phyloP scores from a whole-genome alignment of 1,284 basidiomycete species.

The Apiotrichum porosum region DNA sequence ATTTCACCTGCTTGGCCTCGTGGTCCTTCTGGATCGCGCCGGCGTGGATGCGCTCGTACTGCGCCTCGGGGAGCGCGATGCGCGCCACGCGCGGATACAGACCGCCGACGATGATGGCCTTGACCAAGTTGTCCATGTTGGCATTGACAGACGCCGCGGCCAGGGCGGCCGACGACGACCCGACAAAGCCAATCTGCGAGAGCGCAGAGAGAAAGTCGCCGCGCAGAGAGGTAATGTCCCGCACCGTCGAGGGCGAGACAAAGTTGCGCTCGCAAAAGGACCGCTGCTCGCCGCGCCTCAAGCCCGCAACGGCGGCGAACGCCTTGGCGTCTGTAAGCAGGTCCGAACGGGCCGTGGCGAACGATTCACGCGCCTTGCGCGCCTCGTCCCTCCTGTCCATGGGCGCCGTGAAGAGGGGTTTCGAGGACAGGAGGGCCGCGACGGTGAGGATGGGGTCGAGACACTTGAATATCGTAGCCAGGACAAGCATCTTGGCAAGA shows the following conservation, averaged over 20 bases:
- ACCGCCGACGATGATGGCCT: conserved; percentile 74
- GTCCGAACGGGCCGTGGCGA: conserved; percentile 72
- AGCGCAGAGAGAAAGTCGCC: conserved; percentile 72
- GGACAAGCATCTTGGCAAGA: conserved; percentile 86
- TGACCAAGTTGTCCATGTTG: conserved; percentile 65
- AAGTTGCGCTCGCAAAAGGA: conserved; percentile 83
- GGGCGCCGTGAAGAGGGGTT: conserved; percentile 76
- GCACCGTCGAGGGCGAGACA: conserved; percentile 67
- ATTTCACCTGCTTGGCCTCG: conserved; percentile 71
- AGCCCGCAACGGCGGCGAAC: conserved; percentile 61
- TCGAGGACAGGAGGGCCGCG: conserved; percentile 76
- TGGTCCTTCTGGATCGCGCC: conserved; percentile 78
- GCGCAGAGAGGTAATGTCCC: conserved; percentile 76
- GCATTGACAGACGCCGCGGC: conserved; percentile 55
- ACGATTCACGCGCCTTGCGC: conserved; percentile 62
- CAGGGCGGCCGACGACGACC: conserved; percentile 48
- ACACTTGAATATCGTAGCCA: conserved; percentile 74
- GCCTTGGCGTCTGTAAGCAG: conserved; percentile 75
- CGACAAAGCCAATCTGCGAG: conserved; percentile 66
- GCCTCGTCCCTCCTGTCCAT: conserved; percentile 76
- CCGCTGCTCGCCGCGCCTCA: conserved; percentile 45
- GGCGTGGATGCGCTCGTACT: conserved; percentile 74
- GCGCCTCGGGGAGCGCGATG: conserved; percentile 68
- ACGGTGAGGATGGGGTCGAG: conserved; percentile 69
- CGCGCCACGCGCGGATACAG: conserved; percentile 74